A percentile compares a stretch with the other conserved stretches of the same genome.
These are phyloP conservation scores for Odonthalia washingtoniensis DNA, from an alignment of 31 red algal species.

Conservation along the genomic window DNA sequence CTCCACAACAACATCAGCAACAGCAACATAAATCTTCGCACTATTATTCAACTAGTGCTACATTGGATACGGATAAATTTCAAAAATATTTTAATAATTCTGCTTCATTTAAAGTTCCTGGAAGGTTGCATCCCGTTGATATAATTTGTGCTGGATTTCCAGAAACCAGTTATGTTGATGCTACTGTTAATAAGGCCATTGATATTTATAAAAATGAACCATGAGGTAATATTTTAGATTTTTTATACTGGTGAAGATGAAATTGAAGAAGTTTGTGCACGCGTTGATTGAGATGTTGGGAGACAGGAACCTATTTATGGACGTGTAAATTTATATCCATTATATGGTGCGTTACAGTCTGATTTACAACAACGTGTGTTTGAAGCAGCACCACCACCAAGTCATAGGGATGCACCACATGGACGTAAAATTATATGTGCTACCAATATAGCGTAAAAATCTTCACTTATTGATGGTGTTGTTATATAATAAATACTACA, in stretches of 20 bases:
- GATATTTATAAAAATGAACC: slow-evolving; percentile 71
- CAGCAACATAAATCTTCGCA: too few species aligned
- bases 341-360: slow-evolving; percentile 84
- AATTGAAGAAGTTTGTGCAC: slow-evolving; percentile 75
- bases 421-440: slow-evolving; percentile 92
- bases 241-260: slow-evolving; percentile 97
- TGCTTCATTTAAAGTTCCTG: slow-evolving; percentile 85
- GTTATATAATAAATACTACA: slow-evolving; percentile 94
- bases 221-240: slow-evolving; percentile 88
- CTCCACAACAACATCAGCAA: too few species aligned
- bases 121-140: slow-evolving; percentile 89
- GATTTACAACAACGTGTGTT: slow-evolving; percentile 86
- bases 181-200: slow-evolving; percentile 58
- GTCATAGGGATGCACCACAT: slow-evolving; percentile 45
- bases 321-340: slow-evolving; percentile 69
- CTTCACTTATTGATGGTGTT: slow-evolving; percentile 94
- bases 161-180: slow-evolving; percentile 61
- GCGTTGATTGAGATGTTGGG: slow-evolving; percentile 34
- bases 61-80: slow-evolving; percentile 90
- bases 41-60: too few species aligned
- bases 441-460: slow-evolving; percentile 99
- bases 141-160: slow-evolving; percentile 70
- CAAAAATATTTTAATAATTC: slow-evolving; percentile 86
- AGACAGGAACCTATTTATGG: slow-evolving; percentile 40
- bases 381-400: slow-evolving; percentile 59